Evolutionary conservation across 2,329 filamentous ascomycete genomes (phyloP).

Genomic region (Coniella vitis): DNA sequence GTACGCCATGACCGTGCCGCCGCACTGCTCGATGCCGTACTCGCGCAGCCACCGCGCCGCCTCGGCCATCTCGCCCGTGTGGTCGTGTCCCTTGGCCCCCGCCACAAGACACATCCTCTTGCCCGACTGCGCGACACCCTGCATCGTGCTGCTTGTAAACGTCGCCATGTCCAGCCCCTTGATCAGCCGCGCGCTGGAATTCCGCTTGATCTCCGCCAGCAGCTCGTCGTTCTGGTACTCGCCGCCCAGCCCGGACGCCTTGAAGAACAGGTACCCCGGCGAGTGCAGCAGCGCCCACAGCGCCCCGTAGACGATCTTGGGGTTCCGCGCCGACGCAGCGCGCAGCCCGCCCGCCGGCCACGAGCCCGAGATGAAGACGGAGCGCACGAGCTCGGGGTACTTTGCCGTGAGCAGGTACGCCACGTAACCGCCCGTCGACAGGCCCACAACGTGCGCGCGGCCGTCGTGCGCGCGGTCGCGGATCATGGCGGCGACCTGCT

Average conservation of each 20-base stretch:
- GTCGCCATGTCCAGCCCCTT: slow-evolving; percentile 11
- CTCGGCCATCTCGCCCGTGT: slow-evolving; percentile 16
- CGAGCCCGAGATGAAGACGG: slow-evolving; percentile 29
- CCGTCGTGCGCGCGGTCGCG: slow-evolving; percentile 27
- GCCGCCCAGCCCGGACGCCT: slow-evolving; percentile 19
- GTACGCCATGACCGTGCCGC: slow-evolving; percentile 17
- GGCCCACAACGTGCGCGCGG: slow-evolving; percentile 32
- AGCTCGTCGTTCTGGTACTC: slow-evolving; percentile 23
- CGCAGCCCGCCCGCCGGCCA: slow-evolving; percentile 19
- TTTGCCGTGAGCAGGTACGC: slow-evolving; percentile 26
- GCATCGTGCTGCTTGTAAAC: slow-evolving; percentile 21
- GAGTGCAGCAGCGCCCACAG: slow-evolving; percentile 11
- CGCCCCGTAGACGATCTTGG: slow-evolving; percentile 5
- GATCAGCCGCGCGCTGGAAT: slow-evolving; percentile 20
- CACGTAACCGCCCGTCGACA: slow-evolving; percentile 34
- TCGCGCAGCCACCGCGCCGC: slow-evolving; percentile 21
- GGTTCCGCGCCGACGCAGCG: not conserved
- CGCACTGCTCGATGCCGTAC: slow-evolving; percentile 22
- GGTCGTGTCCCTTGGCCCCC: slow-evolving; percentile 27
- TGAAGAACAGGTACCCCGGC: slow-evolving; percentile 16
- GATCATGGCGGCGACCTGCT: slow-evolving; percentile 30
- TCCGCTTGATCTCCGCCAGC: slow-evolving; percentile 27
- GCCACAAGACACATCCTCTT: slow-evolving; percentile 21
- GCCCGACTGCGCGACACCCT: slow-evolving; percentile 16
- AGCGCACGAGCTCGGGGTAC: slow-evolving; percentile 28